phyloP scores from a whole-genome alignment of 2,329 filamentous ascomycete species.

The Raffaelea deltoideospora region DNA sequence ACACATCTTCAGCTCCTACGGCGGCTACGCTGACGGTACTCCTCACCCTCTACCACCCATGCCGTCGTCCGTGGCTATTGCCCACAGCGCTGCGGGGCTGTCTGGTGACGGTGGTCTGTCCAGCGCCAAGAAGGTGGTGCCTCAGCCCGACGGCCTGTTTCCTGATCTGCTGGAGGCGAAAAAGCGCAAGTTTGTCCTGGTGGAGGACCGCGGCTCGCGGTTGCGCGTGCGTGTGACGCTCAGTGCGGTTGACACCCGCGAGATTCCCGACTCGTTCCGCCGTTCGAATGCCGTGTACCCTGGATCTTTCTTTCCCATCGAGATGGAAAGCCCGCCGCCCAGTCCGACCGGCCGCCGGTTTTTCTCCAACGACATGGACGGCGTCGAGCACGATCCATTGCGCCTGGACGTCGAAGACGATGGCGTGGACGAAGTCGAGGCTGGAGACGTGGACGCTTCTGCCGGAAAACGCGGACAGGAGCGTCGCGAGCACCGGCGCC shows the following conservation, averaged over 20 bases:
- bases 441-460: too few species aligned
- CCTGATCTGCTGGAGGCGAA: constrained; percentile 80
- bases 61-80: constrained; percentile 47
- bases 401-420: not conserved
- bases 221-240: constrained; percentile 84
- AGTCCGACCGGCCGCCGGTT: constrained; percentile 61
- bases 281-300: constrained; percentile 82
- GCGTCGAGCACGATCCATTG: constrained; percentile 34
- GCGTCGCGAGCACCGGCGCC: not conserved
- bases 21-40: constrained; percentile 44
- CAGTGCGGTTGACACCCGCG: constrained; percentile 85
- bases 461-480: too few species aligned
- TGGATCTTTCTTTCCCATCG: constrained; percentile 78
- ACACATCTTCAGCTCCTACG: constrained; percentile 61
- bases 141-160: constrained; percentile 56
- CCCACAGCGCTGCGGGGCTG: constrained; percentile 31
- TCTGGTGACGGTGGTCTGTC: constrained; percentile 18
- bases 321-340: constrained; percentile 78
- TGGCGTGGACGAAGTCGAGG: constrained; percentile 27
- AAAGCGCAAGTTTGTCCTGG: constrained; percentile 90
- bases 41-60: constrained; percentile 23
- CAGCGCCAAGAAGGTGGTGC: constrained; percentile 32
- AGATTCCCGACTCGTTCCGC: constrained; percentile 91
- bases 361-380: constrained; percentile 54
- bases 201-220: constrained; percentile 74